Evolutionary conservation across 78 protist species (phyloP), one percentile per base, ranked within the genome.

Genomic region (Cavenderia fasciculata): DNA sequence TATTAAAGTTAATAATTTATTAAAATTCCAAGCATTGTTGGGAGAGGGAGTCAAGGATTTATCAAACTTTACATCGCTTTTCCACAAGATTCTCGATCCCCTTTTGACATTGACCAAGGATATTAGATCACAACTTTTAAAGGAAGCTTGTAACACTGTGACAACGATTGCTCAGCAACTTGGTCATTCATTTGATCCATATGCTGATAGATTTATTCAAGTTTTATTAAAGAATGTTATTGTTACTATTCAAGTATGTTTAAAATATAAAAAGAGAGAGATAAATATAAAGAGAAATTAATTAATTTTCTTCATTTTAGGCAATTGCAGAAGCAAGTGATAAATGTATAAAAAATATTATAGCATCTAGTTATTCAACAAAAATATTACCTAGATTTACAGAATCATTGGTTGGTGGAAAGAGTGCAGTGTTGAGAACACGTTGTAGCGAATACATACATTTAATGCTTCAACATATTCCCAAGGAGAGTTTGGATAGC

Each of bases 261-360:
- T 52, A 4, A 21, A 21, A 12, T 33, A 4, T 31, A 19, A 38
- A 38, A 7, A 40, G 11, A 54, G 12, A 12, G 12, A 54, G 7
- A 16, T 54, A 54, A 38, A 29, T 29, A 21, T 59, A 6, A 59
- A 5, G 2, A 29, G 4, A 10, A 62, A 14, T 19, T 34, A 34
- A 62, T 36, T 38, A 14, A 62, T 62, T 49, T 29, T 49, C 7
- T 69, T 25, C 10, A 47, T 69, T 47, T 21, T 52, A 73, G 84
- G 36, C 63, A 56, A 63, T 82, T 38, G 23, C 89, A 36, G 69
- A 82, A 21, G 51, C 89, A 11, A 46, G 76, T 56, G 89, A 82
- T 56, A 29, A 43, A 25, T 82, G 89, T 57, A 82, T 82, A 51
- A 82, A 82, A 34, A 52, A 52, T 43, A 68, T 65, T 18, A 36